Evolutionary conservation across 2,329 filamentous ascomycete species (phyloP).

Genomic region (Zymoseptoria crescenta): DNA sequence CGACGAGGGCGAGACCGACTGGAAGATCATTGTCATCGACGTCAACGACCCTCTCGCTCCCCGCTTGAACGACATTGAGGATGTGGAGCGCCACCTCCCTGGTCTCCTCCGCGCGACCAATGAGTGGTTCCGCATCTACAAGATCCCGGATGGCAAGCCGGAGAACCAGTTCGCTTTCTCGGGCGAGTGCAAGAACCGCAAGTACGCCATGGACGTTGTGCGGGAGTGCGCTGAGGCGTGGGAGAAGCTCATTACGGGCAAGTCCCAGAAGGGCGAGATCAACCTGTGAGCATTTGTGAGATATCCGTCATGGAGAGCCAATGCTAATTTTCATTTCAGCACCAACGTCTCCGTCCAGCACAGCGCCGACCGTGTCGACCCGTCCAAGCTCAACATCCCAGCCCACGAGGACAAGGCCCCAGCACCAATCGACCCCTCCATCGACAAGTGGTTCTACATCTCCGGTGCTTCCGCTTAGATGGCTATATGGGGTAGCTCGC

Average conservation of each 20-base stretch:
- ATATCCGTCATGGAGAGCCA: background rate
- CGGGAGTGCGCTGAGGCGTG: conserved; percentile 94
- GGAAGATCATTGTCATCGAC: conserved; percentile 99
- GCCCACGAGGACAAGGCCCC: conserved; percentile 70
- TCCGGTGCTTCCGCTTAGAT: conserved; percentile 63
- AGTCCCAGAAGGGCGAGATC: conserved; percentile 68
- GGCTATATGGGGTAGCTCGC: background rate
- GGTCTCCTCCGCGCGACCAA: conserved; percentile 96
- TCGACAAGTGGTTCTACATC: conserved; percentile 99
- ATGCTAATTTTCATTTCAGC: conserved; percentile 37
- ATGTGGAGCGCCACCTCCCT: conserved; percentile 96
- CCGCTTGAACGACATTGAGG: conserved; percentile 97
- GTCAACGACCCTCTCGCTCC: conserved; percentile 91
- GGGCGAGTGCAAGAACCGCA: conserved; percentile 99
- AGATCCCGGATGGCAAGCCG: conserved; percentile 99
- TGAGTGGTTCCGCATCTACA: conserved; percentile 99
- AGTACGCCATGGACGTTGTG: conserved; percentile 93
- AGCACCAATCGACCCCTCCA: conserved; percentile 87
- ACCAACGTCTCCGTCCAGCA: conserved; percentile 71
- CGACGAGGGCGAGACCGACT: conserved; percentile 99
- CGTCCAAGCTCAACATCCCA: conserved; percentile 67
- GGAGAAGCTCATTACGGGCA: conserved; percentile 91
- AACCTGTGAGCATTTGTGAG: conserved; percentile 58
- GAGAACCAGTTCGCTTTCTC: conserved; percentile 99
- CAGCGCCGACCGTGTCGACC: conserved; percentile 64